Evolutionary conservation across 495 filamentous ascomycete genomes (phyloP).

Genomic region (Podospora pseudopauciseta): DNA sequence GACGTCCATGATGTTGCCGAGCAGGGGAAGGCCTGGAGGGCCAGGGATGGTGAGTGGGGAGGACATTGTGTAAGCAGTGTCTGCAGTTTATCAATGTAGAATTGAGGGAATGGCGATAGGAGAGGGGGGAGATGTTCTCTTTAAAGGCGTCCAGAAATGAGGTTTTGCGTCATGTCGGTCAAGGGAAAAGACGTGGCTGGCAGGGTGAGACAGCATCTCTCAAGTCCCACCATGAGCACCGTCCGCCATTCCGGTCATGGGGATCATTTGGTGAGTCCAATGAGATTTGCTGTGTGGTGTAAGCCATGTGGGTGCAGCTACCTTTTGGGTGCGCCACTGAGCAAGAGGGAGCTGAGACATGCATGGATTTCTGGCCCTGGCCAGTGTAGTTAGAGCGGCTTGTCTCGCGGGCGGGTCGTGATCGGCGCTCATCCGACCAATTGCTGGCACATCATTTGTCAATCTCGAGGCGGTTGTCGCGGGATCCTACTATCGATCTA

Average conservation of each 20-base stretch:
- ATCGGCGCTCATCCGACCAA: neutral
- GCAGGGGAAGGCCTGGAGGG: constrained; percentile 61
- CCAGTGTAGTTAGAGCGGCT: neutral
- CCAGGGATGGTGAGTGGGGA: constrained; percentile 51
- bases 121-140: neutral
- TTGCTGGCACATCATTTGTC: neutral
- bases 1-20: constrained; percentile 66
- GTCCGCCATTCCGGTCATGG: neutral
- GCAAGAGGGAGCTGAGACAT: neutral
- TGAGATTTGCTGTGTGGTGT: neutral
- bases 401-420: neutral
- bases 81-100: neutral
- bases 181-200: neutral
- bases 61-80: constrained; percentile 30
- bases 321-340: neutral
- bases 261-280: neutral
- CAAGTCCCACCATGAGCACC: neutral
- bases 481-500: neutral
- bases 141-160: neutral
- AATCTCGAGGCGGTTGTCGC: neutral
- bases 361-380: neutral
- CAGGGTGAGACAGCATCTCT: neutral
- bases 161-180: neutral
- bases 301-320: neutral
- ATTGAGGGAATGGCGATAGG: neutral